phyloP scores from a whole-genome alignment of 1,284 basidiomycete species.

The Rhodotorula sp. region DNA sequence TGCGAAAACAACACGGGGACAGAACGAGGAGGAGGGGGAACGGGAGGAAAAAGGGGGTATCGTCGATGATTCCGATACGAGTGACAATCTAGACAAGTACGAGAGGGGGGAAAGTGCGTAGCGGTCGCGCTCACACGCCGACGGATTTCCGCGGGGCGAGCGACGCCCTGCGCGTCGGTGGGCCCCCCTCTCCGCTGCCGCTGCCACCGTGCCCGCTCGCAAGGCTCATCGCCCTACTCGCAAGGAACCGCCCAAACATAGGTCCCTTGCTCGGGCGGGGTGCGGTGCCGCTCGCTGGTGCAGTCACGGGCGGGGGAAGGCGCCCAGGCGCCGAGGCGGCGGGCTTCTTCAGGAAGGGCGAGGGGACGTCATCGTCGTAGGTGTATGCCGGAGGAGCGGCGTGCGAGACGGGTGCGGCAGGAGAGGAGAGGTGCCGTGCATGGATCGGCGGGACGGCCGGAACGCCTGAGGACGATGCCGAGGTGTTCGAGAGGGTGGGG shows the following conservation, averaged over 20 bases:
- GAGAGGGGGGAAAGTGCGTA: too few species aligned
- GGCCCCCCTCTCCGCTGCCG: not conserved
- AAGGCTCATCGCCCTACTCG: conserved; percentile 21
- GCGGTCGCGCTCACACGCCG: conserved; percentile 9
- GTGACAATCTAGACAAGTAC: not conserved
- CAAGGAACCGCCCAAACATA: conserved; percentile 26
- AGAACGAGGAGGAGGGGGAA: not conserved
- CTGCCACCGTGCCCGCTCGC: not conserved
- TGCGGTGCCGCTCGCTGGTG: not conserved
- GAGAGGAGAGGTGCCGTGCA: conserved; percentile 4
- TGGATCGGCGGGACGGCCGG: not conserved
- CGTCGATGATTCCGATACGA: not conserved
- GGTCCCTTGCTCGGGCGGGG: conserved; percentile 20
- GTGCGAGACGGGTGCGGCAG: not conserved
- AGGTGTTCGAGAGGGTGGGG: conserved; percentile 3
- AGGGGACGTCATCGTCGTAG: conserved; percentile 74
- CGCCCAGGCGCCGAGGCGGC: conserved; percentile 11
- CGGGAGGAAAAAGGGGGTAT: not conserved
- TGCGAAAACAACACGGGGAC: not conserved
- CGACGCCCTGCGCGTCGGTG: conserved; percentile 3
- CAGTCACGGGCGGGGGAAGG: not conserved
- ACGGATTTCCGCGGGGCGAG: conserved; percentile 15
- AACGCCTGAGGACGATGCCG: not conserved
- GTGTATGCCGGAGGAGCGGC: not conserved
- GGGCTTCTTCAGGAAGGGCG: conserved; percentile 68